Evolutionary conservation across 441 rosid species (phyloP).

Genomic region (Aleurites moluccanus): DNA sequence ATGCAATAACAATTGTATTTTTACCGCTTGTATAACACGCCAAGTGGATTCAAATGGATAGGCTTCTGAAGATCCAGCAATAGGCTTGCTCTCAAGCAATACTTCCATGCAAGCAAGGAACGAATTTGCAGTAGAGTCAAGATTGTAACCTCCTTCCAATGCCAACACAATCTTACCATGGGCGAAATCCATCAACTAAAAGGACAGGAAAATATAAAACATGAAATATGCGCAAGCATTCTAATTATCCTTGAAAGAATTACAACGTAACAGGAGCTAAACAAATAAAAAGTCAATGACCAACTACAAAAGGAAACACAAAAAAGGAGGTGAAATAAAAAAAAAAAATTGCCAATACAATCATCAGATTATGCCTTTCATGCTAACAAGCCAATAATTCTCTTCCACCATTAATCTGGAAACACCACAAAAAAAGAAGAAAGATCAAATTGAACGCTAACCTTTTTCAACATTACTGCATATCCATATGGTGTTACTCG

Average conservation of each 20-base stretch:
- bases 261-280: no score
- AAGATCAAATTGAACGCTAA: conserved; percentile 26
- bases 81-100: conserved; percentile 57
- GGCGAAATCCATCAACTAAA: conserved; percentile 82
- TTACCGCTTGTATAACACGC: conserved; percentile 80
- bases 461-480: conserved; percentile 82
- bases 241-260: background rate
- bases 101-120: conserved; percentile 87
- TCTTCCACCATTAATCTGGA: conserved; percentile 5
- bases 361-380: background rate
- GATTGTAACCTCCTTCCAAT: conserved; percentile 97
- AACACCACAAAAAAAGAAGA: background rate
- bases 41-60: conserved; percentile 86
- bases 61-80: conserved; percentile 57
- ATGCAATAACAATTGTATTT: conserved; percentile 19
- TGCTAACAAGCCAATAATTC: conserved; percentile 4
- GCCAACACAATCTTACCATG: conserved; percentile 83
- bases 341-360: background rate
- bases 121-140: conserved; percentile 73
- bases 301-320: conserved; percentile 8
- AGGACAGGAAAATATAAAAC: background rate
- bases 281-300: background rate
- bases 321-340: background rate
- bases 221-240: conserved; percentile 2
- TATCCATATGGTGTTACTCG: conserved; percentile 85